These are phyloP conservation scores for Artemisia annua DNA, from an alignment of 129 eudicot species.

Conservation along the genomic window DNA sequence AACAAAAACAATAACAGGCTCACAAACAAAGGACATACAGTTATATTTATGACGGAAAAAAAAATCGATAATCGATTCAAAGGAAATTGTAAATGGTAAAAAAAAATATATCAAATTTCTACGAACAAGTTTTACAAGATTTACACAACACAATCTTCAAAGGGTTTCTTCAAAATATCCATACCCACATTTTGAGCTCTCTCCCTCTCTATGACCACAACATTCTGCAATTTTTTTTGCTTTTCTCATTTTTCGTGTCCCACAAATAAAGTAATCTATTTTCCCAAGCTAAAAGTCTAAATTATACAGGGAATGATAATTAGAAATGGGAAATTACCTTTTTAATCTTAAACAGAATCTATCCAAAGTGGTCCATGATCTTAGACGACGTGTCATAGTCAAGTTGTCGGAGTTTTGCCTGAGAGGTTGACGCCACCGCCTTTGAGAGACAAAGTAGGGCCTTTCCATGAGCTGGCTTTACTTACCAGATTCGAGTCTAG, in stretches of 20 bases:
- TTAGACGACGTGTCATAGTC: slow-evolving; percentile 21
- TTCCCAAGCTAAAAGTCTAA: slow-evolving; percentile 19
- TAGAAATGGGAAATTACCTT: slow-evolving; percentile 37
- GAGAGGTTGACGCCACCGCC: slow-evolving; percentile 62
- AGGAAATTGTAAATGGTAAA: background rate
- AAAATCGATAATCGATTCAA: background rate
- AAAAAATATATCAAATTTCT: slow-evolving; percentile 10
- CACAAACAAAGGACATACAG: background rate
- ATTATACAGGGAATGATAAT: slow-evolving; percentile 26
- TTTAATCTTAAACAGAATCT: slow-evolving; percentile 23
- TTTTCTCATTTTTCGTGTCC: background rate
- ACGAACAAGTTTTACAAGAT: slow-evolving; percentile 33
- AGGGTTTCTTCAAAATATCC: slow-evolving; percentile 26
- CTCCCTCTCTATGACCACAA: slow-evolving; percentile 10
- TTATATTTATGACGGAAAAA: background rate
- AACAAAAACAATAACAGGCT: too few relatives aligned
- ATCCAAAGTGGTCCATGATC: slow-evolving; percentile 9
- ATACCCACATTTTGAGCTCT: slow-evolving; percentile 16
- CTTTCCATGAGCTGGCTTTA: slow-evolving; percentile 59
- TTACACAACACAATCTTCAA: slow-evolving; percentile 37
- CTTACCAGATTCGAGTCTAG: slow-evolving; percentile 77
- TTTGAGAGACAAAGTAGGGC: slow-evolving; percentile 70
- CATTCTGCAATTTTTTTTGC: background rate
- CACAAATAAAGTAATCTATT: slow-evolving; percentile 19
- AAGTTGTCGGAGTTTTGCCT: slow-evolving; percentile 41